These are phyloP conservation scores for Verticillium klebahnii DNA, from an alignment of 2,329 filamentous ascomycete genomes.

Conservation along the genomic window DNA sequence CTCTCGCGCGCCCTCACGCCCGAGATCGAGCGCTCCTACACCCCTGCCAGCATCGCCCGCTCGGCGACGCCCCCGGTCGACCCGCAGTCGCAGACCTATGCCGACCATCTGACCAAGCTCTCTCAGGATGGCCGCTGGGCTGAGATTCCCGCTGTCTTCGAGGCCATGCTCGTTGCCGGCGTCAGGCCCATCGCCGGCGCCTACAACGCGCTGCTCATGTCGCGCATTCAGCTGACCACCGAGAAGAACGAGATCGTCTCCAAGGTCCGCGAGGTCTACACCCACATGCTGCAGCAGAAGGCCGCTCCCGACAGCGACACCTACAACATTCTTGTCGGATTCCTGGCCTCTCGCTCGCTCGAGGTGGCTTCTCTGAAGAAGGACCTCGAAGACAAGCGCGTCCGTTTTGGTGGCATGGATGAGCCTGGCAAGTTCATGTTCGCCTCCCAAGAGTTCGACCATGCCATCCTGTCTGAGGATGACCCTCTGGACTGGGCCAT, in stretches of 20 bases:
- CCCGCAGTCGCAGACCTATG: constrained; percentile 65
- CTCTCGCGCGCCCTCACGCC: constrained; percentile 38
- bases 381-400: constrained; percentile 72
- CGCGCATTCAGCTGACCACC: constrained; percentile 76
- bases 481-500: constrained; percentile 81
- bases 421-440: constrained; percentile 84
- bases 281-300: constrained; percentile 87
- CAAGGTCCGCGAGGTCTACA: constrained; percentile 91
- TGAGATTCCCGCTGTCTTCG: constrained; percentile 87
- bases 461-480: constrained; percentile 81
- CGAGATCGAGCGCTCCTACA: constrained; percentile 31
- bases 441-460: constrained; percentile 80
- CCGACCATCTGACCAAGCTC: constrained; percentile 72
- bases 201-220: constrained; percentile 87
- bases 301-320: constrained; percentile 79
- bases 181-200: constrained; percentile 75
- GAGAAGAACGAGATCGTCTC: constrained; percentile 80
- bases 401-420: constrained; percentile 80
- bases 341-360: constrained; percentile 75
- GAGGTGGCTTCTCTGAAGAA: constrained; percentile 72
- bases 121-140: constrained; percentile 69
- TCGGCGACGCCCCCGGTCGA: constrained; percentile 59
- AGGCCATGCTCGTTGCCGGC: constrained; percentile 79
- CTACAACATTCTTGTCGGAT: constrained; percentile 79
- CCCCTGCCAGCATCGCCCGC: constrained; percentile 44